Evolutionary conservation across 306 rosid genomes (phyloP).

Genomic region (Adenanthera pavonina): DNA sequence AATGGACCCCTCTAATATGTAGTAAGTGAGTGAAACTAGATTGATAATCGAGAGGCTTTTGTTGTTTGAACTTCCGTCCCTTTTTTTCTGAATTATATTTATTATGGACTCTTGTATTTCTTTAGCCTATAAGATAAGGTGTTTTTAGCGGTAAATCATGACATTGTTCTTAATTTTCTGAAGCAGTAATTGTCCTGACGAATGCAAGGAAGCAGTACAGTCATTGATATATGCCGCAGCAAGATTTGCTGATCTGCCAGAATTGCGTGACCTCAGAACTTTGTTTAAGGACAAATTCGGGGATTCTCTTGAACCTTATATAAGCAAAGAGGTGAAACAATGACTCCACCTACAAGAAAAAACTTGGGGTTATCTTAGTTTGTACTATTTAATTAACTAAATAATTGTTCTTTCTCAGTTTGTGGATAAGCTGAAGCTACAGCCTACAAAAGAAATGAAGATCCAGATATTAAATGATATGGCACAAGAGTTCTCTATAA

Average conservation of each 20-base stretch:
- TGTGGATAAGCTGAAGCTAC: constrained; percentile 55
- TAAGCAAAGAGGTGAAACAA: constrained; percentile 66
- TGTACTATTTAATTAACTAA: constrained; percentile 37
- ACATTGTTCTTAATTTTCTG: constrained; percentile 7
- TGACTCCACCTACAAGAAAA: not conserved
- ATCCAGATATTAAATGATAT: constrained; percentile 66
- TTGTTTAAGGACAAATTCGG: constrained; percentile 63
- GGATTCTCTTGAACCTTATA: constrained; percentile 52
- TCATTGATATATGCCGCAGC: constrained; percentile 88
- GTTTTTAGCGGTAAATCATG: constrained; percentile 13
- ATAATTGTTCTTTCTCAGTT: constrained; percentile 54
- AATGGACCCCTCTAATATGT: not conserved
- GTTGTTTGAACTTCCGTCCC: not conserved
- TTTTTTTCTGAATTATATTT: not conserved
- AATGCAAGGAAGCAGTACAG: constrained; percentile 76
- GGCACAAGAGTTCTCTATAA: constrained; percentile 64
- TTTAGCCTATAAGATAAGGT: constrained; percentile 54
- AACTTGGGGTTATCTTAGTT: constrained; percentile 17
- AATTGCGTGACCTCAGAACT: constrained; percentile 74
- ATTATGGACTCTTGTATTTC: constrained; percentile 8
- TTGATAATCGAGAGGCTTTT: not conserved
- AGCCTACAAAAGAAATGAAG: constrained; percentile 70
- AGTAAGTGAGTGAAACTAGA: not conserved
- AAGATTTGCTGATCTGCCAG: constrained; percentile 85
- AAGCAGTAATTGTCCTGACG: constrained; percentile 70